These are phyloP conservation scores for Hypoxylon sp. DNA, from an alignment of 2,329 filamentous ascomycete genomes.

Conservation along the genomic window DNA sequence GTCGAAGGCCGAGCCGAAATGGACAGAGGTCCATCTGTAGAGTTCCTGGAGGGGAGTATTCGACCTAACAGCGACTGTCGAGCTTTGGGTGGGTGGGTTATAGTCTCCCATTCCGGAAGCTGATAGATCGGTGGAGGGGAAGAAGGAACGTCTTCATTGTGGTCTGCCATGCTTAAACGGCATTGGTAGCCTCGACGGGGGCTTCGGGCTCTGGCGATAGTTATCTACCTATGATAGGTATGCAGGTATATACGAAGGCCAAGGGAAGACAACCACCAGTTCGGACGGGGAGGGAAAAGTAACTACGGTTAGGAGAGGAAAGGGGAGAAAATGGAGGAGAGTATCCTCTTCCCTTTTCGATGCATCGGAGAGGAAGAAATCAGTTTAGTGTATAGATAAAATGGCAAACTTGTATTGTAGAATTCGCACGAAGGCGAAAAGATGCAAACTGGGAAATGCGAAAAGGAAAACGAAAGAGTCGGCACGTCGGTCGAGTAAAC, in stretches of 20 bases:
- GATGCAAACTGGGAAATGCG: slow-evolving; percentile 1
- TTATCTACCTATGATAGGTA: neutral
- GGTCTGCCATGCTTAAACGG: slow-evolving; percentile 31
- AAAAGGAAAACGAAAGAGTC: neutral
- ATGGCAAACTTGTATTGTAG: slow-evolving; percentile 7
- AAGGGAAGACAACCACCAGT: neutral
- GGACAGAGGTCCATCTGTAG: slow-evolving; percentile 7
- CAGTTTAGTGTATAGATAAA: neutral
- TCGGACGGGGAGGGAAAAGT: no score
- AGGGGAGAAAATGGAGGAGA: slow-evolving; percentile 13
- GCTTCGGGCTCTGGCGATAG: neutral
- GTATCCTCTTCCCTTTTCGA: slow-evolving; percentile 23
- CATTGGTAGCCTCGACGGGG: slow-evolving; percentile 11
- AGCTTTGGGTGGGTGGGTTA: slow-evolving; percentile 37
- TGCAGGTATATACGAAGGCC: neutral
- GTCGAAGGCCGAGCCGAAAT: slow-evolving; percentile 25
- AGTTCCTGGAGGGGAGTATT: slow-evolving; percentile 24
- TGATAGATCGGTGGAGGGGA: slow-evolving; percentile 37
- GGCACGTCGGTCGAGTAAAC: slow-evolving; percentile 14
- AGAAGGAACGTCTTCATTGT: slow-evolving; percentile 25
- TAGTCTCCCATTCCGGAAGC: slow-evolving; percentile 43
- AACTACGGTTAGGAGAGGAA: slow-evolving; percentile 15
- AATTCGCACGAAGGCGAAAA: slow-evolving; percentile 10
- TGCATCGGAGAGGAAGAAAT: slow-evolving; percentile 19
- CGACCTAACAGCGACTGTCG: slow-evolving; percentile 38